Conservation (phyloP, 2,329 filamentous ascomycete species). For the Diaporthe sp. region DNA sequence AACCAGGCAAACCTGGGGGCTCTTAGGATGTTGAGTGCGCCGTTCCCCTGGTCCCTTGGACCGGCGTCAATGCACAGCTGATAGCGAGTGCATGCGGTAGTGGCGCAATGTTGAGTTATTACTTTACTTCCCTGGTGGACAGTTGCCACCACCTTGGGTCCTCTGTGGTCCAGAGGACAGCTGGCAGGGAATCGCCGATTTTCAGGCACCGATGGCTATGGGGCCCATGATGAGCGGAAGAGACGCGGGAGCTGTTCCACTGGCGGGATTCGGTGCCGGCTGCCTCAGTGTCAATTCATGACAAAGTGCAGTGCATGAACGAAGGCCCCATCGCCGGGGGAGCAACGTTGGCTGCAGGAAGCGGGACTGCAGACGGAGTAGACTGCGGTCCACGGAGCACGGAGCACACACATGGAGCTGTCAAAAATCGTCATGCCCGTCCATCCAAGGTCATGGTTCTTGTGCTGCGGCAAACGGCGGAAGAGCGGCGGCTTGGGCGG, state of each 20-base stretch:
- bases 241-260: neutral
- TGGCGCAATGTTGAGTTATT: neutral
- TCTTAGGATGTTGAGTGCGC: neutral
- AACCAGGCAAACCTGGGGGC: neutral
- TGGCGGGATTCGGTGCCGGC: constrained; percentile 21
- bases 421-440: constrained; percentile 1
- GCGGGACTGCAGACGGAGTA: constrained; percentile 1
- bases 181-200: constrained; percentile 11
- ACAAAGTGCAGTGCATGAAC: constrained; percentile 32
- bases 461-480: constrained; percentile 15
- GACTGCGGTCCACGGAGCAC: neutral
- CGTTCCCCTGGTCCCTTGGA: neutral
- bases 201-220: constrained; percentile 18
- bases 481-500: constrained; percentile 25
- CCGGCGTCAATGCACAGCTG: neutral
- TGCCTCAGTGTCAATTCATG: constrained; percentile 25
- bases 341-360: constrained; percentile 21
- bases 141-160: constrained; percentile 4
- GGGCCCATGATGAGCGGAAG: constrained; percentile 18
- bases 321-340: constrained; percentile 22
- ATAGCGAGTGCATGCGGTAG: neutral
- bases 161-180: neutral
- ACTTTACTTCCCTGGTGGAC: neutral
- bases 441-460: neutral
- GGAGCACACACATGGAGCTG: constrained; percentile 8